Conservation (phyloP, 2,329 filamentous ascomycete genomes). For the Colletotrichum nymphaeae region DNA sequence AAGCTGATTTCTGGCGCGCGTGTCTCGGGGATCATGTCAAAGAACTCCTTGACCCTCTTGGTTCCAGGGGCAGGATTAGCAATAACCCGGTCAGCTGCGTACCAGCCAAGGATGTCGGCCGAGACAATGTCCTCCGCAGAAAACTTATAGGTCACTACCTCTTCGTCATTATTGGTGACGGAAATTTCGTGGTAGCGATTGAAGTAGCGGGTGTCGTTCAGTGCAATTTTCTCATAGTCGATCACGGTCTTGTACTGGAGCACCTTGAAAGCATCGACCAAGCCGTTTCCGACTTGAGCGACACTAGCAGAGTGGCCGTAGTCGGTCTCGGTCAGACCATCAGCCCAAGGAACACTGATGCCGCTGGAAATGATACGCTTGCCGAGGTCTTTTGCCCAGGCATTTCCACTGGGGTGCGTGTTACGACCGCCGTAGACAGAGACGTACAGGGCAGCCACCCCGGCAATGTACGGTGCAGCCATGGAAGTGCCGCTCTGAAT, state of each 20-base stretch:
- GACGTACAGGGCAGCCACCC: slow-evolving; percentile 51
- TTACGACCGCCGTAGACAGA: slow-evolving; percentile 45
- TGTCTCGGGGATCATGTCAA: slow-evolving; percentile 35
- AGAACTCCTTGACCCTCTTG: background rate
- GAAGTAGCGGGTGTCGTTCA: slow-evolving; percentile 58
- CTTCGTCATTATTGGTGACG: slow-evolving; percentile 51
- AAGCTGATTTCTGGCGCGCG: slow-evolving; percentile 34
- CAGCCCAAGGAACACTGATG: background rate
- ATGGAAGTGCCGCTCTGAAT: slow-evolving; percentile 61
- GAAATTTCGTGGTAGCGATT: slow-evolving; percentile 39
- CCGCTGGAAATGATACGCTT: slow-evolving; percentile 49
- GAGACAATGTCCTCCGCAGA: slow-evolving; percentile 36
- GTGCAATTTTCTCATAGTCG: slow-evolving; percentile 51
- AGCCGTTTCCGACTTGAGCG: slow-evolving; percentile 53
- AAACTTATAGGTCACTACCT: slow-evolving; percentile 46
- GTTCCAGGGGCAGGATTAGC: too few relatives aligned
- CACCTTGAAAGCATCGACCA: slow-evolving; percentile 54
- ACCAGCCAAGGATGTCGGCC: too few relatives aligned
- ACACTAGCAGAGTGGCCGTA: slow-evolving; percentile 42
- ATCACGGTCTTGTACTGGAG: slow-evolving; percentile 51
- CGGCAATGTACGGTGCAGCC: slow-evolving; percentile 59
- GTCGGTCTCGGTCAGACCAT: too few relatives aligned
- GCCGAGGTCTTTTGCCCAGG: slow-evolving; percentile 38
- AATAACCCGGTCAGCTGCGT: too few relatives aligned
- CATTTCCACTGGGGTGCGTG: slow-evolving; percentile 45